A percentile compares a stretch with the other conserved stretches of the same genome.
These are phyloP conservation scores for Sugiyamaella smithiae DNA, from an alignment of 805 yeast species.

Conservation along the genomic window DNA sequence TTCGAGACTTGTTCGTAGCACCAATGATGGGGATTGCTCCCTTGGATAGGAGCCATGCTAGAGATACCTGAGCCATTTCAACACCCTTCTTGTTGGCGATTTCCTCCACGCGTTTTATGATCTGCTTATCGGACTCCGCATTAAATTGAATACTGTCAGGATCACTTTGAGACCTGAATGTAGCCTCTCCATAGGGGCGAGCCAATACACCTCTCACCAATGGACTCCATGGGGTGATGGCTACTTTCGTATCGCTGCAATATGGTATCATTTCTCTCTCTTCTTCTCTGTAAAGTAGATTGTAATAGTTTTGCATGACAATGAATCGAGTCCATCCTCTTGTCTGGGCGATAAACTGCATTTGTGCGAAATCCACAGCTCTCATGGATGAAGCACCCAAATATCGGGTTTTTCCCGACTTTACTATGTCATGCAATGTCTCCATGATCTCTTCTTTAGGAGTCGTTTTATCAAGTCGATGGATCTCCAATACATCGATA, in stretches of 20 bases:
- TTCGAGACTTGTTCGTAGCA: constrained; percentile 44
- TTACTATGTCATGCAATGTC: constrained; percentile 52
- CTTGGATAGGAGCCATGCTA: constrained; percentile 52
- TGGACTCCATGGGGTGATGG: constrained; percentile 60
- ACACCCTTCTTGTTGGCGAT: constrained; percentile 46
- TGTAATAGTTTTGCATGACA: constrained; percentile 56
- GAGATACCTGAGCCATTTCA: constrained; percentile 53
- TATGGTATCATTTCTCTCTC: constrained; percentile 59
- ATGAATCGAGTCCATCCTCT: constrained; percentile 54
- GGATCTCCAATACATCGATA: constrained; percentile 53
- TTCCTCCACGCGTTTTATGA: constrained; percentile 52
- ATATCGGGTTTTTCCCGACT: constrained; percentile 47
- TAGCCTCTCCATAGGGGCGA: constrained; percentile 37
- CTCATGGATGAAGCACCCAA: constrained; percentile 64
- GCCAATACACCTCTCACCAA: constrained; percentile 53
- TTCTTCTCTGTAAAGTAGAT: constrained; percentile 56
- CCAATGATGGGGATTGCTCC: constrained; percentile 57
- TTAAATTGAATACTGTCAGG: constrained; percentile 12
- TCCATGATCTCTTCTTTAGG: constrained; percentile 55
- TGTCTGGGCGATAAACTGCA: constrained; percentile 53
- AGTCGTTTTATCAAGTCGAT: constrained; percentile 47
- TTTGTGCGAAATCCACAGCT: constrained; percentile 47
- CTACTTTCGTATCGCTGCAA: constrained; percentile 50
- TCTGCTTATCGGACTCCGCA: constrained; percentile 26
- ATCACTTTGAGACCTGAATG: constrained; percentile 6